Evolutionary conservation across 2,329 filamentous ascomycete species (phyloP), one percentile per base, ranked within the genome.

Genomic region (Paracoccidioides brasiliensis): DNA sequence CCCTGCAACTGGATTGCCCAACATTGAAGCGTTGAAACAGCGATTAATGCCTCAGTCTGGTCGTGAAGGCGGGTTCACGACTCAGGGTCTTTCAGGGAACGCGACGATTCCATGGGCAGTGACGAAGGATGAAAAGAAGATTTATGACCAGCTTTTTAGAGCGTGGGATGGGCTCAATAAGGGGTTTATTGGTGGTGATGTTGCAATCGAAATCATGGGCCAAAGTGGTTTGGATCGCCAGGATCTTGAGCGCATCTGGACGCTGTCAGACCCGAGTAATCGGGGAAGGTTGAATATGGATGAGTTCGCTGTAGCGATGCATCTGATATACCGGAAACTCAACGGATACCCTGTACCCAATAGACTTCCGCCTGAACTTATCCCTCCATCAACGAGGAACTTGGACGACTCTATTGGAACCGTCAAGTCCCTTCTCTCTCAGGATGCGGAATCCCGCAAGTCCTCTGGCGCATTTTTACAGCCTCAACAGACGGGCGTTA

Each of bases 231-330:
- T 98, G 35, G 88, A 93, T 50, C 94, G 94, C 71, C 77, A 85
- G 32, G 93, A 97, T 63, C 76, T 98, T 41, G 93, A 97, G 71
- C 81, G 86, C 37, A 84, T 97, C 52, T 98, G 93, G 93, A 97
- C 93, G 8, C 76, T 98, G 57, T 86, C 91, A 3, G 93, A 98
- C 68, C 86, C 90, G 37, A 86, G 90, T 60, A 96, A 98, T 71
- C 93, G 93, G 69, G 93, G 93, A 15, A 86, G 90, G 55, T 79
- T 98, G 35, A 90, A 98, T 64, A 81, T 97, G 65, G 93, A 98
- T 68, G 93, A 98, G 67, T 98, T 98, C 67, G 90, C 93, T 7
- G 91, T 98, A 53, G 90, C 90, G 8, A 98, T 98, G 93, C 93
- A 98, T 78, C 76, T 98, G 72, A 98, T 98, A 64, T 98, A 98